A percentile compares a stretch with the other conserved stretches of the same genome.
phyloP scores from a whole-genome alignment of 768 basidiomycete genomes.

The Leccinellum rugosiceps region DNA sequence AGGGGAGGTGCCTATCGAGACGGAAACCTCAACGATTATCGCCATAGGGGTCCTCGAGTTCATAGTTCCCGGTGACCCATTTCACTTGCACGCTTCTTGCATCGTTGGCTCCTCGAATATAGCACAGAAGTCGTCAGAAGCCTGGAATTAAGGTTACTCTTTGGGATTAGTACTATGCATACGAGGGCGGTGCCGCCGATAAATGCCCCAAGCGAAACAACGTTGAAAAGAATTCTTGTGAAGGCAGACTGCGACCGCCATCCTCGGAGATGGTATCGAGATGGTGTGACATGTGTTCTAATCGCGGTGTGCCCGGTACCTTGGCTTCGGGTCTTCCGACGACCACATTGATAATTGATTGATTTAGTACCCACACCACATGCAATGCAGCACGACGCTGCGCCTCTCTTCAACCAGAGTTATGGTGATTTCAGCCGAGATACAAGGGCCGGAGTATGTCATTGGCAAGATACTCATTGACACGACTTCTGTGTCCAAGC shows the following conservation, averaged over 20 bases:
- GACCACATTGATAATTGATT: slow-evolving; percentile 38
- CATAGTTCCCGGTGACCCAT: slow-evolving; percentile 15
- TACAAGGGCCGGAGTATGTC: not conserved
- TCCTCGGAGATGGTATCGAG: not conserved
- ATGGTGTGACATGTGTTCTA: slow-evolving; percentile 18
- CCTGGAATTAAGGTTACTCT: no score
- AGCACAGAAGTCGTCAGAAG: slow-evolving; percentile 19
- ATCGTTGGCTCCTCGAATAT: slow-evolving; percentile 23
- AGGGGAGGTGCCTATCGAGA: slow-evolving; percentile 25
- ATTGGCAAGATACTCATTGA: not conserved
- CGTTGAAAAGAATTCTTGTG: no score
- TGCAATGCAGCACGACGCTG: slow-evolving; percentile 35
- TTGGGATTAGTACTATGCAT: no score
- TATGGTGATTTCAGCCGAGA: not conserved
- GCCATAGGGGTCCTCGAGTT: slow-evolving; percentile 20
- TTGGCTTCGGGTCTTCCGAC: slow-evolving; percentile 21
- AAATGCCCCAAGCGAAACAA: no score
- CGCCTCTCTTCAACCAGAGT: slow-evolving; percentile 6
- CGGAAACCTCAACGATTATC: slow-evolving; percentile 23
- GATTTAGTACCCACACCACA: slow-evolving; percentile 37
- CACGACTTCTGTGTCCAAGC: slow-evolving; percentile 7
- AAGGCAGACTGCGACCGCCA: no score
- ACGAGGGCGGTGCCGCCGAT: no score
- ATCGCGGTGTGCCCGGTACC: slow-evolving; percentile 30
- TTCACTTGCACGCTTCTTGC: slow-evolving; percentile 15